Conservation (phyloP, 1,284 basidiomycete genomes). For the Coriolopsis trogii region DNA sequence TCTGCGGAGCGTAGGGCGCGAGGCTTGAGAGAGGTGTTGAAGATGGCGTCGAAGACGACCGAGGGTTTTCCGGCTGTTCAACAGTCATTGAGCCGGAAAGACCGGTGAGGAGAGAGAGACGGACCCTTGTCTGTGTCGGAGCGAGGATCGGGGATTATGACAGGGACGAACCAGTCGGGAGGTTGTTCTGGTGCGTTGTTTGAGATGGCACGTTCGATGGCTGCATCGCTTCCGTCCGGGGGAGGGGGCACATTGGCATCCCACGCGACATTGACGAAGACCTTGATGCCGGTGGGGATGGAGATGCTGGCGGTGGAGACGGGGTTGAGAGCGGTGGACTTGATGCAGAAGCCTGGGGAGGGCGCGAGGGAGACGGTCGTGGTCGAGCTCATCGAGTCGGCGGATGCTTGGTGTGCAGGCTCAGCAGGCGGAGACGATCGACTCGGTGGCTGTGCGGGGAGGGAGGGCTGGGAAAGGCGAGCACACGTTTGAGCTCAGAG, state of each 20-base stretch:
- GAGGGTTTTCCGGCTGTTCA: slow-evolving; percentile 63
- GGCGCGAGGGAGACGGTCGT: slow-evolving; percentile 49
- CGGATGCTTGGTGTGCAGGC: not conserved
- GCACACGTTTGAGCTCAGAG: not conserved
- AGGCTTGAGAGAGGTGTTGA: slow-evolving; percentile 58
- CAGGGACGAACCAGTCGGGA: slow-evolving; percentile 62
- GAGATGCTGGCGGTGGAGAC: slow-evolving; percentile 31
- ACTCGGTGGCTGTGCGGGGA: not conserved
- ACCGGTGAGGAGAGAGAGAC: slow-evolving; percentile 13
- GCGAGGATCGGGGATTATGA: slow-evolving; percentile 69
- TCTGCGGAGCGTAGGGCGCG: slow-evolving; percentile 58
- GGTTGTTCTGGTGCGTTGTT: slow-evolving; percentile 33
- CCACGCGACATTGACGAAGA: slow-evolving; percentile 77
- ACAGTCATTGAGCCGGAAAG: not conserved
- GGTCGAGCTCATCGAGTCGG: slow-evolving; percentile 3
- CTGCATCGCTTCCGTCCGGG: slow-evolving; percentile 56
- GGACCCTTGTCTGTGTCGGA: slow-evolving; percentile 71
- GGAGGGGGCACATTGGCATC: slow-evolving; percentile 67
- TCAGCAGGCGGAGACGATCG: not conserved
- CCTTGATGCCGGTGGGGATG: slow-evolving; percentile 55
- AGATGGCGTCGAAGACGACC: slow-evolving; percentile 72
- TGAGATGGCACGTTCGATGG: slow-evolving; percentile 55
- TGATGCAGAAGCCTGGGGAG: slow-evolving; percentile 63
- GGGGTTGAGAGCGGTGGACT: slow-evolving; percentile 48
- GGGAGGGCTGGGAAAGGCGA: not conserved